Percentiles rank a stretch among this genome's conserved stretches.
Conservation (phyloP, 2,329 filamentous ascomycete genomes). For the Myriosclerotinia duriaeana region DNA sequence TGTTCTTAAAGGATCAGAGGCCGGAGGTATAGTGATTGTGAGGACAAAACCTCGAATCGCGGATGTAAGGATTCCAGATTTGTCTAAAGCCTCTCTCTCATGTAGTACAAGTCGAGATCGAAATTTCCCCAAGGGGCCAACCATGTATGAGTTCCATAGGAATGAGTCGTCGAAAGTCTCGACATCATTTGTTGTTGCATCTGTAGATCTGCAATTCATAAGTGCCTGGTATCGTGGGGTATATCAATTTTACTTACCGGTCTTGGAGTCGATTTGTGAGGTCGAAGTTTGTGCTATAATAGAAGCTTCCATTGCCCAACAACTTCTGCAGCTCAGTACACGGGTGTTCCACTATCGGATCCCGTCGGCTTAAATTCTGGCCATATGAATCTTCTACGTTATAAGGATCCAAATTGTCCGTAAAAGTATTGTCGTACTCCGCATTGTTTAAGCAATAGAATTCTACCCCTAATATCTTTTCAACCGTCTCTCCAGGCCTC, state of each 20-base stretch:
- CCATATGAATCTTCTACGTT: conserved; percentile 44
- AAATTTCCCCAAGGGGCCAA: conserved; percentile 86
- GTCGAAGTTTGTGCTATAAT: conserved; percentile 98
- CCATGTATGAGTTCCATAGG: conserved; percentile 99
- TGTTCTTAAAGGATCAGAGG: conserved; percentile 66
- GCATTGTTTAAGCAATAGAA: conserved; percentile 90
- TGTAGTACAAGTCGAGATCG: conserved; percentile 73
- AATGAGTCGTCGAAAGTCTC: conserved; percentile 91
- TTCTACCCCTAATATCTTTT: conserved; percentile 81
- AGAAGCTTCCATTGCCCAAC: conserved; percentile 89
- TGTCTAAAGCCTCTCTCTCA: conserved; percentile 78
- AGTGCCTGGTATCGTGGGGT: conserved; percentile 14
- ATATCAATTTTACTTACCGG: conserved; percentile 51
- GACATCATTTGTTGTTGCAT: conserved; percentile 79
- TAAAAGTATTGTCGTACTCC: conserved; percentile 77
- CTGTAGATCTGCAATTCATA: conserved; percentile 59
- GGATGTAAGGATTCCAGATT: conserved; percentile 83
- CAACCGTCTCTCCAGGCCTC: conserved; percentile 83
- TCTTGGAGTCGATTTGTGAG: conserved; percentile 91
- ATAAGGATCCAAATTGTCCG: conserved; percentile 46
- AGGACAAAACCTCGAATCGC: conserved; percentile 91
- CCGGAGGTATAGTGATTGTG: conserved; percentile 80
- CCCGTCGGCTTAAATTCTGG: conserved; percentile 60
- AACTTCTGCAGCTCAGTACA: conserved; percentile 90
- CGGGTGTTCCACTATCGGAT: conserved; percentile 77